Conservation (phyloP, 345 rosid species). For the Rhizophora mangle region DNA sequence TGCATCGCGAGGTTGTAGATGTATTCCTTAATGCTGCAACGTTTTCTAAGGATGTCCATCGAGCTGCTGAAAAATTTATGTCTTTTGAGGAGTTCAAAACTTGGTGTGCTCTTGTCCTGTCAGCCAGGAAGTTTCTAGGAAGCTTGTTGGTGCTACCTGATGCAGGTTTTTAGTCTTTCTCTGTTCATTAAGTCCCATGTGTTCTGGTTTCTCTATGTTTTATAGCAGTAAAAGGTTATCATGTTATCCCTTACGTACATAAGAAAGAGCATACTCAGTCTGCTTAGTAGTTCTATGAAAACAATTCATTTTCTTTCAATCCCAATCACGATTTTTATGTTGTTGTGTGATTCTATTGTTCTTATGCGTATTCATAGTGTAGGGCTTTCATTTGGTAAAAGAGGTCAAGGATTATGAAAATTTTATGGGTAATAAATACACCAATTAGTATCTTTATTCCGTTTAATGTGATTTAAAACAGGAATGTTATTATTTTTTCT, state of each 20-base stretch:
- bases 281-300: no score
- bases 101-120: constrained; percentile 67
- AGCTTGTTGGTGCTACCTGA: constrained; percentile 61
- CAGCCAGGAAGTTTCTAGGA: constrained; percentile 77
- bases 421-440: neutral
- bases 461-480: neutral
- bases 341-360: neutral
- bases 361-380: neutral
- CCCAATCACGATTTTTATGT: no score
- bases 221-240: neutral
- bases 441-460: neutral
- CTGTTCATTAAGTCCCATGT: constrained; percentile 1
- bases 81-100: constrained; percentile 69
- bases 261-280: no score
- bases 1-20: constrained; percentile 36
- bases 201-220: neutral
- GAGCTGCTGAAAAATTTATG: constrained; percentile 47
- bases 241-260: no score
- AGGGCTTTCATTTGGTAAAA: neutral
- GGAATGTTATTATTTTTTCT: no score
- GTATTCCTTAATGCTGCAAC: constrained; percentile 58
- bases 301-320: no score
- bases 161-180: constrained; percentile 47
- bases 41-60: constrained; percentile 46
- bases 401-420: neutral